These are phyloP conservation scores for Myxozyma vanderwaltii DNA, from an alignment of 805 yeast genomes.

Conservation along the genomic window DNA sequence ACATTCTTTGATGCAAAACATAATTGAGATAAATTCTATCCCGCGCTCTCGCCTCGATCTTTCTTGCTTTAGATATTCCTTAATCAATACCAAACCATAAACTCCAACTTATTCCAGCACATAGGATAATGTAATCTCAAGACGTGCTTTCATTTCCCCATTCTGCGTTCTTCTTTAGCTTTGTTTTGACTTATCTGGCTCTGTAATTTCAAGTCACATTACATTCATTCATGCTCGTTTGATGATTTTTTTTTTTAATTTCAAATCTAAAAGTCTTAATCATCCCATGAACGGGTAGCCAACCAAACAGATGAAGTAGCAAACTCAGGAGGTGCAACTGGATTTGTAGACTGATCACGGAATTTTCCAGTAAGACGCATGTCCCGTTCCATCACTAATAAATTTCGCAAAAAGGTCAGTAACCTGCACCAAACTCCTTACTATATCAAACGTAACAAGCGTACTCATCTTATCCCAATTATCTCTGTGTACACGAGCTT, in stretches of 20 bases:
- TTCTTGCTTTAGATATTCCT: background rate
- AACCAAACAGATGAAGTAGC: conserved; percentile 63
- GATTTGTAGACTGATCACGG: conserved; percentile 66
- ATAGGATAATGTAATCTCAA: background rate
- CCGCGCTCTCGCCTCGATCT: too few relatives aligned
- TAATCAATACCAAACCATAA: background rate
- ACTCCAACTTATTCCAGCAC: background rate
- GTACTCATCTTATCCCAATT: conserved; percentile 30
- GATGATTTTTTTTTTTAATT: too few relatives aligned
- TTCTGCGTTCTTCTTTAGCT: background rate
- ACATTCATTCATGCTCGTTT: too few relatives aligned
- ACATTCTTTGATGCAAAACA: background rate
- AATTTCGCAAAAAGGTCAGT: background rate
- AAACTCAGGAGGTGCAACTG: conserved; percentile 76
- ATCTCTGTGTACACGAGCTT: conserved; percentile 26
- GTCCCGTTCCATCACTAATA: conserved; percentile 65
- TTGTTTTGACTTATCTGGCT: too few relatives aligned
- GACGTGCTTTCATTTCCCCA: too few relatives aligned
- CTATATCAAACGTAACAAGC: background rate
- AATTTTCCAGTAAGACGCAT: conserved; percentile 70
- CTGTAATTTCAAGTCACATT: too few relatives aligned
- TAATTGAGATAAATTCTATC: background rate
- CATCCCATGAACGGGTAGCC: conserved; percentile 25
- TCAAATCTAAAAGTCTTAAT: background rate
- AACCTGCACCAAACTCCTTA: background rate